Percentiles rank a stretch among this genome's conserved stretches.
These are phyloP conservation scores for Agrocybe praecox DNA, from an alignment of 768 basidiomycete genomes.

Conservation along the genomic window DNA sequence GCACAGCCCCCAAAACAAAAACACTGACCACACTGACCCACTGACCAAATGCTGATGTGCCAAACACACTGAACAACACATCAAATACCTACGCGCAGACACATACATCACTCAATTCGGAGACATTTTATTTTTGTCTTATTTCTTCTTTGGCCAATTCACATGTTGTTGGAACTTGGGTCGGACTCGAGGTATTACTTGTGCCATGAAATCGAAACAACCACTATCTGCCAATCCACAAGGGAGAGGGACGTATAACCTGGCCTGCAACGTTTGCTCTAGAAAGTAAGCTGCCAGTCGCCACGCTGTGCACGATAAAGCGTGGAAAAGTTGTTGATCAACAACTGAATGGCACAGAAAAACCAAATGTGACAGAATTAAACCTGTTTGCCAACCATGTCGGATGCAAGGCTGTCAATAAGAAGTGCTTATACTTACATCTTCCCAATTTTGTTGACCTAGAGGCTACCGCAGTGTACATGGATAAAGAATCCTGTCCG, in stretches of 20 bases:
- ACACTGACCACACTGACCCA: slow-evolving; percentile 27
- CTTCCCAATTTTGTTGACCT: not conserved
- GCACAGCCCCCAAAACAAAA: no score
- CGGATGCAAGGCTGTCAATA: slow-evolving; percentile 34
- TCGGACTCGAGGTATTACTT: slow-evolving; percentile 4
- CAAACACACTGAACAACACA: slow-evolving; percentile 77
- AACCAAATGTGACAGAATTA: slow-evolving; percentile 47
- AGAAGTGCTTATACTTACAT: slow-evolving; percentile 33
- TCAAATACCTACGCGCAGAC: slow-evolving; percentile 68
- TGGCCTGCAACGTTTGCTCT: slow-evolving; percentile 25
- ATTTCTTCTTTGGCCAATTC: slow-evolving; percentile 1
- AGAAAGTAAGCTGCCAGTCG: slow-evolving; percentile 34
- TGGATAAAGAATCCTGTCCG: slow-evolving; percentile 45
- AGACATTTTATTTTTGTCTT: slow-evolving; percentile 10
- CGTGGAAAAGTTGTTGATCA: slow-evolving; percentile 13
- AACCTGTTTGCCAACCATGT: slow-evolving; percentile 46
- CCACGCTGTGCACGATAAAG: not conserved
- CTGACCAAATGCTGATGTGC: slow-evolving; percentile 51
- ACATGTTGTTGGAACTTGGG: no score
- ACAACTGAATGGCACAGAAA: slow-evolving; percentile 31
- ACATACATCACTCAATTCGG: slow-evolving; percentile 79
- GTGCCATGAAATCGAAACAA: slow-evolving; percentile 19
- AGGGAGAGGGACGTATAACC: slow-evolving; percentile 23
- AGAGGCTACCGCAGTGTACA: slow-evolving; percentile 34
- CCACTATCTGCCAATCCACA: slow-evolving; percentile 19